Base-by-base conservation (phyloP, 495 filamentous ascomycete genomes). In the Cladorrhinum samala region DNA sequence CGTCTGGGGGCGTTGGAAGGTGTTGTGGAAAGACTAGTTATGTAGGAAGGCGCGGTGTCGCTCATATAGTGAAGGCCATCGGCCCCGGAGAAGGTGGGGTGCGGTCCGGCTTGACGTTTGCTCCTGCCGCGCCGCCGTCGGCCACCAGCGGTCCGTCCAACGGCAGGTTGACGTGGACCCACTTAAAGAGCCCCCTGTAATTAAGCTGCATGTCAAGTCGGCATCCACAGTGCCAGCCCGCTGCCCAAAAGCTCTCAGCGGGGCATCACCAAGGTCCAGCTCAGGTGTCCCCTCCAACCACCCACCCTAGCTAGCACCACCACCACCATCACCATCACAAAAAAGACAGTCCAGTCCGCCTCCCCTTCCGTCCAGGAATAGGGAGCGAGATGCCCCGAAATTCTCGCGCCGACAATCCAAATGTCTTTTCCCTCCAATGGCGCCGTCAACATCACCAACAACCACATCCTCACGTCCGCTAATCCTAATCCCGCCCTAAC, bases 391-490 rank as follows among this genome's bases (percentile, higher is more conserved):
- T 71, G 68, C 65, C 41, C 62, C 60, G 66, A 63, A 57, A 45
- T 53, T 54, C 25, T 50, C 63, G 42, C 55, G 46, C 53, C 53
- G 63, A 49, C 65, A 60, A 33, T 46, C 50, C 57, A 63, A 62
- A 72, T 72, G 69, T 68, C 69, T 53, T 52, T 62, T 47, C 59
- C 62, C 36, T 52, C 69, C 62, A 70, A 70, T 70, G 69, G 69
- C 67, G 67, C 59, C 62, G 58, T 56, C 53, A 60, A 38, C 57
- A 49, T 57, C 17, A 19, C 52, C 33, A 33, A 54, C 36, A 43
- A 46, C 18, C 39, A 60, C 52, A 64, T 57, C 55, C 57, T 56
- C 62, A 46, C 61, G 36, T 45, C 61, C 54, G 5, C 49, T 46
- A 53, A 24, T 33, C 58, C 36, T 44, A 56, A 30, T 39, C 18